Base-by-base conservation (phyloP, 495 filamentous ascomycete species). In the Apodospora peruviana region DNA sequence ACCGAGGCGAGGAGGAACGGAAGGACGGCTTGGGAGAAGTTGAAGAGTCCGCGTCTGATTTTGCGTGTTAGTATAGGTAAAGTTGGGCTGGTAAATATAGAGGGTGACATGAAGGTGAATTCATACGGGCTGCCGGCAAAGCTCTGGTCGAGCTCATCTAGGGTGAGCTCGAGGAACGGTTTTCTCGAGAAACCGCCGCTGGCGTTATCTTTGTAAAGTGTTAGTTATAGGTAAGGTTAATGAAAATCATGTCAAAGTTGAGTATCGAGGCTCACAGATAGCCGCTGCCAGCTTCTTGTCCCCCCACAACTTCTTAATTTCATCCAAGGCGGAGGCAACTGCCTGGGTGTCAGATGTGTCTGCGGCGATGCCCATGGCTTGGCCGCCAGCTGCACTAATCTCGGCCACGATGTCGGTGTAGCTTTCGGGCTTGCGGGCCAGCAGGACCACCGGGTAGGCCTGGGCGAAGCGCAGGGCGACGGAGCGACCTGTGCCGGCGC, bases 141-240 rank as follows among this genome's bases (percentile, higher is more conserved):
- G 2, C 79, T 73, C 2, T 44, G 55, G 11, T 77, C 61, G 52
- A 88, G 86, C 21, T 93, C 87, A 17, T 81, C 77, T 34, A 78
- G 66, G 0, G 67, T 81, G 40, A 87, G 47, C 51, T 95, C 90
- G 16, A 95, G 68, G 59, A 96, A 95, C 2, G 89, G 87, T 71
- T 91, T 93, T 32, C 78, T 71, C 5, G 81, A 70, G 50, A 88
- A 86, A 2, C 80, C 76, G 23, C 78, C 84, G 3, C 76, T 77
- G n/a, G 83, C 82, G 60, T 96, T 96, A 62, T 52, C 57, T 59
- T 14, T 35, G 2, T 0, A 20, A 17, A 17, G 14, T 0, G 23
- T 14, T 35, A 19, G 24, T 34, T 9, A 45, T 19, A 10, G 11
- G 3, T 7, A 10, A 43, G 10, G 25, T 29, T 11, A 11, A 43